phyloP scores from a whole-genome alignment of 2,329 filamentous ascomycete genomes.

The Verticillium nonalfalfae region DNA sequence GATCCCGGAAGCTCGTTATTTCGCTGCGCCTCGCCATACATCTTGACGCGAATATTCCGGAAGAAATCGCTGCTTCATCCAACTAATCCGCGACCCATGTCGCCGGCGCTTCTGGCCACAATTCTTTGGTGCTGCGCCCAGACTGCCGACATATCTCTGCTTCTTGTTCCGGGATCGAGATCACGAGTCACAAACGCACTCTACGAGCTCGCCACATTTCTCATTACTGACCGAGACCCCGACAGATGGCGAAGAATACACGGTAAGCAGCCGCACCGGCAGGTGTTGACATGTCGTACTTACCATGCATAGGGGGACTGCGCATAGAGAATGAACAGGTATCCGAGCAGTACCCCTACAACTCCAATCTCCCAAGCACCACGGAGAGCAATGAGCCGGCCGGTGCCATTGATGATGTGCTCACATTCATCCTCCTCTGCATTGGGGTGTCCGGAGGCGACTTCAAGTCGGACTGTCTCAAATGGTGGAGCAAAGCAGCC shows the following conservation, averaged over 20 bases:
- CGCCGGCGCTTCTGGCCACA: conserved; percentile 36
- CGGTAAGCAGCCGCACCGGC: conserved; percentile 12
- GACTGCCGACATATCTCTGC: conserved; percentile 35
- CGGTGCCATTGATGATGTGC: conserved; percentile 31
- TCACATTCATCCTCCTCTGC: conserved; percentile 37
- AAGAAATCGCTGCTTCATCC: conserved; percentile 34
- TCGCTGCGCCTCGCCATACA: conserved; percentile 37
- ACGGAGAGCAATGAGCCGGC: conserved; percentile 26
- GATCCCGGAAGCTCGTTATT: conserved; percentile 36
- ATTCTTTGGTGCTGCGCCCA: conserved; percentile 43
- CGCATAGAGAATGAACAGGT: conserved; percentile 23
- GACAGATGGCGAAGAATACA: conserved; percentile 29
- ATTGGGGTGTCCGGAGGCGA: conserved; percentile 40
- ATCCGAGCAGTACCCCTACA: conserved; percentile 15
- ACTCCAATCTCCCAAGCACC: conserved; percentile 17
- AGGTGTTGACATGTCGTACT: background rate
- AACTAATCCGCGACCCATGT: conserved; percentile 29
- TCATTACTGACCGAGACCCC: conserved; percentile 26
- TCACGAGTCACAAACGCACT: conserved; percentile 29
- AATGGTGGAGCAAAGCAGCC: conserved; percentile 39
- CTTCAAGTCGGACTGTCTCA: conserved; percentile 40
- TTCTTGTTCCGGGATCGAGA: conserved; percentile 32
- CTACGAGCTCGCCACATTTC: conserved; percentile 26
- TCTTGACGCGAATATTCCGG: conserved; percentile 38
- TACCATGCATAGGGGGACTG: conserved; percentile 19